phyloP scores from a whole-genome alignment of 225 moss, liverwort and hornwort genomes.

The Sphagnum contortum region DNA sequence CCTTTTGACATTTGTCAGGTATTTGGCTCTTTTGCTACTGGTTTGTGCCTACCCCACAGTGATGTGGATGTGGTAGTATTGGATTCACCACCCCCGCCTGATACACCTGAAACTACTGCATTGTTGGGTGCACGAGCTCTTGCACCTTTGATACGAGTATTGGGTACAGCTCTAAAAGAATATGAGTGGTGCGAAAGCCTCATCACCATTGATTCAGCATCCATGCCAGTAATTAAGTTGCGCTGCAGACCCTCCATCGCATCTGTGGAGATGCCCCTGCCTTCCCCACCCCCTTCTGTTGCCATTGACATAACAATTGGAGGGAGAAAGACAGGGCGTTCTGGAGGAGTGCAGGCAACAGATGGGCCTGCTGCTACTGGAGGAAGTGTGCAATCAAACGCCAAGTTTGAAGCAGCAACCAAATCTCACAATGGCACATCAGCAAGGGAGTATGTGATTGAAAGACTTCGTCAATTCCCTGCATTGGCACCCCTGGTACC shows the following conservation, averaged over 20 bases:
- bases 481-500: constrained; percentile 92
- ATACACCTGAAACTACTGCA: constrained; percentile 34
- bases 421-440: constrained; percentile 88
- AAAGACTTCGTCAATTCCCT: constrained; percentile 69
- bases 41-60: constrained; percentile 81
- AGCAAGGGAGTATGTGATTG: constrained; percentile 85
- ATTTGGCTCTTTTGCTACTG: constrained; percentile 95
- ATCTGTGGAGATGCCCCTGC: constrained; percentile 6
- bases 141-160: constrained; percentile 58
- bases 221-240: constrained; percentile 97
- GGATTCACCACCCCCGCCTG: constrained; percentile 73
- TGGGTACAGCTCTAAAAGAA: constrained; percentile 56
- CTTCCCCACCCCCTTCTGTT: constrained; percentile 34
- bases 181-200: constrained; percentile 71
- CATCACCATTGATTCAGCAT: constrained; percentile 79
- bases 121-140: constrained; percentile 60
- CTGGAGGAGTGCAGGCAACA: constrained; percentile 32
- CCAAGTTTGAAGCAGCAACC: constrained; percentile 68
- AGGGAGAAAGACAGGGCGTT: constrained; percentile 49
- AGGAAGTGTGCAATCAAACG: constrained; percentile 30
- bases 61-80: constrained; percentile 98
- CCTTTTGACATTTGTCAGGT: constrained; percentile 34
- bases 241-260: constrained; percentile 56
- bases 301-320: constrained; percentile 96
- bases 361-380: constrained; percentile 17